These are phyloP conservation scores for Thermomucor indicae-seudaticae DNA, from an alignment of 371 early-diverging fungal species.

Conservation along the genomic window DNA sequence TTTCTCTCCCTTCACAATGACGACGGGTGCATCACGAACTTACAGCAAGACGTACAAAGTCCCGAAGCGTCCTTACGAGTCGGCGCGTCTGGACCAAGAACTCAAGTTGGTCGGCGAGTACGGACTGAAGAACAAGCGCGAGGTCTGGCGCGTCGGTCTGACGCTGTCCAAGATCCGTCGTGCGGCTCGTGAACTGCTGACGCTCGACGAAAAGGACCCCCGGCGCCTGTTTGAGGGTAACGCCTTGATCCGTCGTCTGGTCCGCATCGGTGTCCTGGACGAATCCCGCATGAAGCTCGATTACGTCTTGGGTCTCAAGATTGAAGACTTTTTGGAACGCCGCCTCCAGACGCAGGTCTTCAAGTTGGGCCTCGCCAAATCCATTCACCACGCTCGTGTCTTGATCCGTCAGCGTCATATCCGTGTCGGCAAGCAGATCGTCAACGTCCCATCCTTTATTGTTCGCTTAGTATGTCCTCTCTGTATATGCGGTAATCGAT, in stretches of 20 bases:
- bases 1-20: slow-evolving; percentile 2
- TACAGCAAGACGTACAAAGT: slow-evolving; percentile 96
- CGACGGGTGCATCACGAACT: slow-evolving; percentile 15
- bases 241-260: slow-evolving; percentile 97
- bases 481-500: neutral
- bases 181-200: slow-evolving; percentile 99
- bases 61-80: slow-evolving; percentile 98
- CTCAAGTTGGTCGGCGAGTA: slow-evolving; percentile 98
- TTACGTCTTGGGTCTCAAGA: slow-evolving; percentile 97
- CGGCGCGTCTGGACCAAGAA: slow-evolving; percentile 99
- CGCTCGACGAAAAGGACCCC: slow-evolving; percentile 96
- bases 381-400: slow-evolving; percentile 99
- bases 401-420: slow-evolving; percentile 99
- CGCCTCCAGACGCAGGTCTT: slow-evolving; percentile 99
- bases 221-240: slow-evolving; percentile 99
- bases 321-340: slow-evolving; percentile 99
- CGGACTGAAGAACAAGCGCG: slow-evolving; percentile 99
- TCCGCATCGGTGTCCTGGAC: slow-evolving; percentile 97
- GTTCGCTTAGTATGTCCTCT: slow-evolving; percentile 71
- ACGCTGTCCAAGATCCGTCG: slow-evolving; percentile 99
- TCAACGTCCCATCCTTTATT: slow-evolving; percentile 94
- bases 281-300: slow-evolving; percentile 98
- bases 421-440: slow-evolving; percentile 98
- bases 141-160: slow-evolving; percentile 98
- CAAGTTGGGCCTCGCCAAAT: slow-evolving; percentile 98